Percentiles rank a stretch among this genome's conserved stretches.
These are phyloP conservation scores for Cinchona pubescens DNA, from an alignment of 257 asterid genomes.

Conservation along the genomic window DNA sequence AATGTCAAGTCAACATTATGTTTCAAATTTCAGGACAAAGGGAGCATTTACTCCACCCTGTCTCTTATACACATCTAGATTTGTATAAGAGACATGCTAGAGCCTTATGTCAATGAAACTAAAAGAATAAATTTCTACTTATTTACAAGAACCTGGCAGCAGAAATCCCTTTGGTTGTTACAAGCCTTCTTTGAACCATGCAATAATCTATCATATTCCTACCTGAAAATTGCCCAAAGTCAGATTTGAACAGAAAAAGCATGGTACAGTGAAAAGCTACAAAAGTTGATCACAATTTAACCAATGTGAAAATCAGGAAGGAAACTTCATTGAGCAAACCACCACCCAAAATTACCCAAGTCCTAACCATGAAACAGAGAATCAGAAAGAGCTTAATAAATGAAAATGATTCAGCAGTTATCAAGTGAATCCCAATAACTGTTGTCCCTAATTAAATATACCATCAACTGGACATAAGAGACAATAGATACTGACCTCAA, in stretches of 20 bases:
- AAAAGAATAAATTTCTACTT: slow-evolving; percentile 27
- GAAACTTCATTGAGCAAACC: not conserved
- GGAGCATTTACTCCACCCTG: not conserved
- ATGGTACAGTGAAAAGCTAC: no score
- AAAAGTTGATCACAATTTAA: not conserved
- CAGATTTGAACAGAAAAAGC: not conserved
- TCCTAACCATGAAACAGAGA: not conserved
- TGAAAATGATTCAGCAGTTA: not conserved
- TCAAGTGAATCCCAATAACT: slow-evolving; percentile 1
- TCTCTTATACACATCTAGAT: not conserved
- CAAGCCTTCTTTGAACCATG: not conserved
- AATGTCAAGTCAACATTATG: not conserved
- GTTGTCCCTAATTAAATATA: not conserved
- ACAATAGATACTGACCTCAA: slow-evolving; percentile 9
- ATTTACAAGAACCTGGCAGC: slow-evolving; percentile 22
- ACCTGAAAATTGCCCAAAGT: slow-evolving; percentile 13
- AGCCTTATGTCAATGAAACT: slow-evolving; percentile 4
- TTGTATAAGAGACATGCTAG: not conserved
- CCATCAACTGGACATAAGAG: not conserved
- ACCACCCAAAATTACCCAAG: not conserved
- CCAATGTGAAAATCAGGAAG: not conserved
- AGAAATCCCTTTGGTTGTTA: slow-evolving; percentile 14
- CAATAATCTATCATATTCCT: not conserved
- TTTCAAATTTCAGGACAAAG: not conserved
- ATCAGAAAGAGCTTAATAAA: not conserved